These are phyloP conservation scores for Scleromitrula shiraiana DNA, from an alignment of 2,329 filamentous ascomycete genomes.

Conservation along the genomic window DNA sequence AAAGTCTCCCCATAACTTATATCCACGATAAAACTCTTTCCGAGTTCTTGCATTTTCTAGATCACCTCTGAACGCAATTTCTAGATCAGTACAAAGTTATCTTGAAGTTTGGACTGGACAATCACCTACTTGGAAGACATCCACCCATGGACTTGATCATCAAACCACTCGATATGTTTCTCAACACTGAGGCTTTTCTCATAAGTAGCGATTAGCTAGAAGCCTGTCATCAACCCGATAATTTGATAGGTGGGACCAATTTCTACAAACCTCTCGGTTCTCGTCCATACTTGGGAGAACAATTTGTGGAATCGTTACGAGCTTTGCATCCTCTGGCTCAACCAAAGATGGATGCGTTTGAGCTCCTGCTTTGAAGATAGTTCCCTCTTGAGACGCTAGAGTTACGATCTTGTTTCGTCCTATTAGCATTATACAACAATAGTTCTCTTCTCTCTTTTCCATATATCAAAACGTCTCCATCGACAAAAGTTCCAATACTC, in stretches of 20 bases:
- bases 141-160: slow-evolving; percentile 64
- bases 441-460: neutral
- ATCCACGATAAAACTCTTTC: slow-evolving; percentile 9
- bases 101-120: neutral
- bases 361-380: slow-evolving; percentile 47
- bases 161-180: slow-evolving; percentile 56
- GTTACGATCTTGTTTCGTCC: slow-evolving; percentile 39
- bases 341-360: slow-evolving; percentile 53
- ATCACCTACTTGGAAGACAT: slow-evolving; percentile 52
- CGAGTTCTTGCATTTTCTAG: neutral
- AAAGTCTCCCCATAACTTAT: slow-evolving; percentile 3
- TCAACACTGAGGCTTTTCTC: slow-evolving; percentile 32
- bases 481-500: neutral
- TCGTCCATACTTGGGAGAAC: slow-evolving; percentile 61
- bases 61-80: neutral
- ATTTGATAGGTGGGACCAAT: slow-evolving; percentile 31
- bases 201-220: slow-evolving; percentile 33
- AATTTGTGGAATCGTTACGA: slow-evolving; percentile 51
- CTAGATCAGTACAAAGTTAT: neutral
- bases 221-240: slow-evolving; percentile 37
- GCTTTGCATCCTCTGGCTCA: slow-evolving; percentile 50
- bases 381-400: slow-evolving; percentile 43
- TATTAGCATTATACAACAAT: neutral
- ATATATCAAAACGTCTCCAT: too few relatives aligned
- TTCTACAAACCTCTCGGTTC: slow-evolving; percentile 24